These are phyloP conservation scores for Flaveria linearis DNA, from an alignment of 129 eudicot genomes.

Conservation along the genomic window DNA sequence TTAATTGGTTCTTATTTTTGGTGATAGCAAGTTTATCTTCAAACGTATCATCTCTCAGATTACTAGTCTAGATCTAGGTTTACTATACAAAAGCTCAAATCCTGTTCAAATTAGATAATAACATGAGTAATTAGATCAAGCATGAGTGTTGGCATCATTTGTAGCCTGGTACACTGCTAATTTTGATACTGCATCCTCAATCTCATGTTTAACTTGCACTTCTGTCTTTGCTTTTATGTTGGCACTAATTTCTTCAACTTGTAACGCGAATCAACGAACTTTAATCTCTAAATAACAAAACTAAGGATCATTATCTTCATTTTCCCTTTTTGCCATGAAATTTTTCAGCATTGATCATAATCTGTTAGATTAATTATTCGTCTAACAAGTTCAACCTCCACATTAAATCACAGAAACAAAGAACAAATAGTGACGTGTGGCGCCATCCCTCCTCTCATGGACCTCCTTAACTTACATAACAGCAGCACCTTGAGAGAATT, in stretches of 20 bases:
- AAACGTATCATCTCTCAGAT: not conserved
- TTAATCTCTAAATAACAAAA: conserved; percentile 3
- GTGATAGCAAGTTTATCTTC: not conserved
- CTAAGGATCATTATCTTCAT: conserved; percentile 8
- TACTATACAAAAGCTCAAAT: not conserved
- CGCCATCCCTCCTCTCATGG: conserved; percentile 77
- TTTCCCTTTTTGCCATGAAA: not conserved
- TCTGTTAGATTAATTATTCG: not conserved
- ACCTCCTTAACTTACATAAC: conserved; percentile 55
- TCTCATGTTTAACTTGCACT: not conserved
- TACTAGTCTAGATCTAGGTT: conserved; percentile 3
- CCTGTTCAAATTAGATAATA: not conserved
- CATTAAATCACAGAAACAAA: conserved; percentile 62
- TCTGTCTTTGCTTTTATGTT: no score
- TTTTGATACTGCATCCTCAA: not conserved
- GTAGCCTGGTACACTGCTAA: not conserved
- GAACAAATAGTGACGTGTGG: conserved; percentile 66
- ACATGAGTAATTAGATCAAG: conserved; percentile 3
- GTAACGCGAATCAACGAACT: conserved; percentile 2
- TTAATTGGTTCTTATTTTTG: not conserved
- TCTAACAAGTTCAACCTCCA: conserved; percentile 13
- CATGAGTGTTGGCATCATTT: not conserved
- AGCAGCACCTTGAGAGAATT: conserved; percentile 53
- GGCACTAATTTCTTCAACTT: conserved; percentile 18
- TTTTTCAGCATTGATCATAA: not conserved